Percentiles rank a stretch among this genome's conserved stretches.
These are phyloP conservation scores for Arctium lappa DNA, from an alignment of 129 eudicot genomes.

Conservation along the genomic window DNA sequence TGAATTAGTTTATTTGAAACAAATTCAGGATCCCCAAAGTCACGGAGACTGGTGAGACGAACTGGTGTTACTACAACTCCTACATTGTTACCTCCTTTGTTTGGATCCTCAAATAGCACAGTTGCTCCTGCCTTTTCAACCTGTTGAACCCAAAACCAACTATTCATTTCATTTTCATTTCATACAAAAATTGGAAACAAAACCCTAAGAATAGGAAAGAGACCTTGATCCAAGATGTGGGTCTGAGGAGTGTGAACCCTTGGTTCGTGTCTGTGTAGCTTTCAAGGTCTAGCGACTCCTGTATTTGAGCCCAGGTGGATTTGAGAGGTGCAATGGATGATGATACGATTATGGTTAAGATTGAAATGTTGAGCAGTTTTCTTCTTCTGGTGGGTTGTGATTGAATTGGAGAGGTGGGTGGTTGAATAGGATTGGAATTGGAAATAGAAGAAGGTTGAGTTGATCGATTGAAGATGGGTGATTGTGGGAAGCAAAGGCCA, in stretches of 20 bases:
- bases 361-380: conserved; percentile 33
- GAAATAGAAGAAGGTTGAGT: neutral
- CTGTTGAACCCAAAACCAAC: no score
- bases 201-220: no score
- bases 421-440: neutral
- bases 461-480: neutral
- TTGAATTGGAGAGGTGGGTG: neutral
- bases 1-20: conserved; percentile 78
- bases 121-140: no score
- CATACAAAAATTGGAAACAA: no score
- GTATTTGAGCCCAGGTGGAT: conserved; percentile 30
- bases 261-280: no score
- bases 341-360: conserved; percentile 28
- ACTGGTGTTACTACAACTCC: no score
- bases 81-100: no score
- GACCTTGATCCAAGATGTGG: no score
- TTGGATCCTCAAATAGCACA: no score
- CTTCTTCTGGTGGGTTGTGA: conserved; percentile 31
- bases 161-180: no score
- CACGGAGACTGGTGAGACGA: neutral
- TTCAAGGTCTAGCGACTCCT: conserved; percentile 37
- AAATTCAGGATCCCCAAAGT: conserved; percentile 83
- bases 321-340: neutral
- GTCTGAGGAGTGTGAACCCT: no score
- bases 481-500: no score